Conservation (phyloP, 768 basidiomycete species). For the Mycena crocata region DNA sequence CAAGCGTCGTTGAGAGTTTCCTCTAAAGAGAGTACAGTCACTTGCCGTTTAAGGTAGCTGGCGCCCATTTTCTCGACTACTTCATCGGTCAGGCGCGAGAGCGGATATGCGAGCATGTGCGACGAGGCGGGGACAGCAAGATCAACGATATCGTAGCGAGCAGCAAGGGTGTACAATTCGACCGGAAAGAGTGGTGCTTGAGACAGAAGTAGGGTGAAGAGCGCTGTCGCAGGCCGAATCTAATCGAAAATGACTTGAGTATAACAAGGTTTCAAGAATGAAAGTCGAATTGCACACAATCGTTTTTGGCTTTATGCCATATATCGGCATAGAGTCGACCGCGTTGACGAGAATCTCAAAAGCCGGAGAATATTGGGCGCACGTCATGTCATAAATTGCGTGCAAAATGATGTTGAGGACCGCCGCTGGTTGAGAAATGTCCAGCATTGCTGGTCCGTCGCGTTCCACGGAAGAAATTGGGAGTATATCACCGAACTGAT, state of each 20-base stretch:
- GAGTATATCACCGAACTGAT: no score
- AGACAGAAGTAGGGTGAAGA: constrained; percentile 71
- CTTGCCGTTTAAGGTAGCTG: constrained; percentile 73
- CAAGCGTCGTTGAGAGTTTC: not conserved
- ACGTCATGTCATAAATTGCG: constrained; percentile 76
- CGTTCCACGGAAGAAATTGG: constrained; percentile 53
- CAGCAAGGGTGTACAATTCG: no score
- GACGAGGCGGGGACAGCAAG: constrained; percentile 82
- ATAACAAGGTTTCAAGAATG: not conserved
- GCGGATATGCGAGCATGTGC: constrained; percentile 77
- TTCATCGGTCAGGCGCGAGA: constrained; percentile 76
- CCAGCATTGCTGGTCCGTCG: constrained; percentile 61
- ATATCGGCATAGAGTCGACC: constrained; percentile 65
- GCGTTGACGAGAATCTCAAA: constrained; percentile 68
- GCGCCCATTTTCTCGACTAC: constrained; percentile 78
- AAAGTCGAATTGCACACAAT: not conserved
- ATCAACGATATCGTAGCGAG: constrained; percentile 72
- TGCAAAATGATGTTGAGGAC: constrained; percentile 82
- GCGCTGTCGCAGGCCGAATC: constrained; percentile 63
- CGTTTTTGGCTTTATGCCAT: constrained; percentile 67
- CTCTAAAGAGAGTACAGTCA: not conserved
- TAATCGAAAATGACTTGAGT: constrained; percentile 26
- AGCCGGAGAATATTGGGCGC: constrained; percentile 78
- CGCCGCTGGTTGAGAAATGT: constrained; percentile 68
- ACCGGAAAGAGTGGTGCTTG: constrained; percentile 72